These are phyloP conservation scores for Deinandra increscens DNA, from an alignment of 129 eudicot species.

Conservation along the genomic window DNA sequence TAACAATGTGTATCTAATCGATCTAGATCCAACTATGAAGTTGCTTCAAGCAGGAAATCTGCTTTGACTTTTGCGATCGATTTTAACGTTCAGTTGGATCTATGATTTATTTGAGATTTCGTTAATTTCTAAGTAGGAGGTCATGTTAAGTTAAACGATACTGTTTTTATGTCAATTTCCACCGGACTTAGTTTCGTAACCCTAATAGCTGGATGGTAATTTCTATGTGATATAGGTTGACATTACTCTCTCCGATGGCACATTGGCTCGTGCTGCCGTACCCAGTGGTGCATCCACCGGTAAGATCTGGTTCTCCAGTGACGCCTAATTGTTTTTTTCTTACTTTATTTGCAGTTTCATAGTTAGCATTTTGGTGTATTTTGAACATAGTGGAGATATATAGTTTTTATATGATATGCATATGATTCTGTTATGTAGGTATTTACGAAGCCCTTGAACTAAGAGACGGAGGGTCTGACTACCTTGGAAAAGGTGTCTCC, in stretches of 20 bases:
- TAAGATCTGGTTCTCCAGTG: slow-evolving; percentile 27
- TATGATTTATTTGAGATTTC: not conserved
- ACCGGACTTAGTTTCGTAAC: not conserved
- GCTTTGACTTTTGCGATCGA: slow-evolving; percentile 10
- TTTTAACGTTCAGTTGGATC: not conserved
- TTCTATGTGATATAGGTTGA: slow-evolving; percentile 55
- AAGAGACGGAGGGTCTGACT: slow-evolving; percentile 95
- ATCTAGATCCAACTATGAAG: no score
- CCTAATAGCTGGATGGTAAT: not conserved
- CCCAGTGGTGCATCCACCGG: slow-evolving; percentile 99
- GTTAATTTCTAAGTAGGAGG: not conserved
- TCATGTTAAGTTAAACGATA: not conserved
- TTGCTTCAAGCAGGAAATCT: not conserved
- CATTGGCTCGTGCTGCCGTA: slow-evolving; percentile 85
- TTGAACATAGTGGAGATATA: not conserved
- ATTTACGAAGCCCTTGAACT: slow-evolving; percentile 94
- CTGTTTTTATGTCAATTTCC: not conserved
- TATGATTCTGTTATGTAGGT: slow-evolving; percentile 39
- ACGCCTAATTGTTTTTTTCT: not conserved
- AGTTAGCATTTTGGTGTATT: not conserved
- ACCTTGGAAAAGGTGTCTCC: slow-evolving; percentile 96
- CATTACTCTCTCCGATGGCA: slow-evolving; percentile 56
- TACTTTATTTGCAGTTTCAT: not conserved
- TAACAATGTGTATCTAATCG: no score
- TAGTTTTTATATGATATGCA: not conserved